Evolutionary conservation across 768 basidiomycete species (phyloP).

Genomic region (Tephrocybe sp.): DNA sequence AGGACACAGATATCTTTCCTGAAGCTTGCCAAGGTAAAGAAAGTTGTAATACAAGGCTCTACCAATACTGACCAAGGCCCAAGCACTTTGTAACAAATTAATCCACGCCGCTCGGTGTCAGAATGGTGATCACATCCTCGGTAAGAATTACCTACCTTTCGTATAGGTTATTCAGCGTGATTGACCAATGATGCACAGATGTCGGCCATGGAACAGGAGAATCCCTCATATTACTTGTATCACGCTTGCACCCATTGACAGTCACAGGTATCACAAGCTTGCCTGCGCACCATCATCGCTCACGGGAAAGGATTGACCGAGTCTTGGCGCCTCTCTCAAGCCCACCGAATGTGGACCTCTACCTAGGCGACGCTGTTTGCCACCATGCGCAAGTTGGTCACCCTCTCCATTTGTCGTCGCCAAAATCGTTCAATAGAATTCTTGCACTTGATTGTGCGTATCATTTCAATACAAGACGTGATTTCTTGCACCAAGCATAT

Average conservation of each 20-base stretch:
- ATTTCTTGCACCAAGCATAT: conserved; percentile 52
- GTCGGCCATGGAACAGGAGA: conserved; percentile 71
- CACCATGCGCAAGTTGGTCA: conserved; percentile 27
- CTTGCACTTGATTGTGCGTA: conserved; percentile 70
- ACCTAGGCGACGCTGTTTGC: conserved; percentile 52
- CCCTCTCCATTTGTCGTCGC: conserved; percentile 39
- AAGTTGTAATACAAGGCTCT: neutral
- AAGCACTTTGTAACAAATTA: conserved; percentile 49
- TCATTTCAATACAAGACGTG: conserved; percentile 53
- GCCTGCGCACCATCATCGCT: conserved; percentile 42
- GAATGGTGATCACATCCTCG: conserved; percentile 47
- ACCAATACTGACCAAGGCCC: conserved; percentile 28
- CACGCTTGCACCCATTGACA: conserved; percentile 43
- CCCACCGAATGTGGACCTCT: conserved; percentile 34
- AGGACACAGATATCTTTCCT: conserved; percentile 52
- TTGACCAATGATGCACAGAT: conserved; percentile 34
- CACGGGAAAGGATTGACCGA: conserved; percentile 36
- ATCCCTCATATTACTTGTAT: conserved; percentile 55
- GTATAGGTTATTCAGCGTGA: neutral
- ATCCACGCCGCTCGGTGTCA: conserved; percentile 38
- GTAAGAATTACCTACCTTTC: conserved; percentile 26
- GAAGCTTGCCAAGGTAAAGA: conserved; percentile 55
- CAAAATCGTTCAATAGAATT: conserved; percentile 41
- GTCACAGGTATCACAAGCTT: conserved; percentile 61
- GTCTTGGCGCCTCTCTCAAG: conserved; percentile 19